Evolutionary conservation across 768 basidiomycete species (phyloP).

Genomic region (Russula sp.): DNA sequence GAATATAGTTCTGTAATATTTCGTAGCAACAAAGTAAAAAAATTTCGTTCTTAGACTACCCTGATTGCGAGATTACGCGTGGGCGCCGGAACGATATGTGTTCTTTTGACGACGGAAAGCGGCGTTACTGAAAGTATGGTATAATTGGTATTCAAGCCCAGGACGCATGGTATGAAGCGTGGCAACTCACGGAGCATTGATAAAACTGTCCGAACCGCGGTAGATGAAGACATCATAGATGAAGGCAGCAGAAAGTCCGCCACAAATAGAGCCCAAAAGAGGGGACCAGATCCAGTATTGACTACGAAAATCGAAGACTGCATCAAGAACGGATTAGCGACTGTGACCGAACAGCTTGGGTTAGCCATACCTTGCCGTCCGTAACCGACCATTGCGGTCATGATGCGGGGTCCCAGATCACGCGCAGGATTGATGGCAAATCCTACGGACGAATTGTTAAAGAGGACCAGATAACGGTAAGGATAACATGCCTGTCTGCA

Average conservation of each 20-base stretch:
- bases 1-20: neutral
- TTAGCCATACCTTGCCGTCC: slow-evolving; percentile 43
- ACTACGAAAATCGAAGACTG: slow-evolving; percentile 44
- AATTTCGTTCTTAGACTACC: neutral
- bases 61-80: neutral
- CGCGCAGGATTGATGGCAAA: slow-evolving; percentile 70
- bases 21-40: neutral
- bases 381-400: slow-evolving; percentile 74
- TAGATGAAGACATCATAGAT: slow-evolving; percentile 60
- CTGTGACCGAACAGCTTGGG: neutral
- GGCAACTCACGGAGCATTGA: slow-evolving; percentile 52
- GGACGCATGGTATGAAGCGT: neutral
- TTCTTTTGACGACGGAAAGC: slow-evolving; percentile 7
- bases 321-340: neutral
- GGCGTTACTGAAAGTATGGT: slow-evolving; percentile 8
- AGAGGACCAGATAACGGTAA: neutral
- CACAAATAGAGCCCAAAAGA: slow-evolving; percentile 55
- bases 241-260: slow-evolving; percentile 52
- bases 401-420: slow-evolving; percentile 64
- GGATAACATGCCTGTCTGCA: slow-evolving; percentile 47
- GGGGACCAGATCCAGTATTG: slow-evolving; percentile 79
- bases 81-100: slow-evolving; percentile 3
- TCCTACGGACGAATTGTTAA: slow-evolving; percentile 35
- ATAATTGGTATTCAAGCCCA: neutral
- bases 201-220: slow-evolving; percentile 51